Conservation (phyloP, 163 green algal species). For the Scenedesmus sp. region DNA sequence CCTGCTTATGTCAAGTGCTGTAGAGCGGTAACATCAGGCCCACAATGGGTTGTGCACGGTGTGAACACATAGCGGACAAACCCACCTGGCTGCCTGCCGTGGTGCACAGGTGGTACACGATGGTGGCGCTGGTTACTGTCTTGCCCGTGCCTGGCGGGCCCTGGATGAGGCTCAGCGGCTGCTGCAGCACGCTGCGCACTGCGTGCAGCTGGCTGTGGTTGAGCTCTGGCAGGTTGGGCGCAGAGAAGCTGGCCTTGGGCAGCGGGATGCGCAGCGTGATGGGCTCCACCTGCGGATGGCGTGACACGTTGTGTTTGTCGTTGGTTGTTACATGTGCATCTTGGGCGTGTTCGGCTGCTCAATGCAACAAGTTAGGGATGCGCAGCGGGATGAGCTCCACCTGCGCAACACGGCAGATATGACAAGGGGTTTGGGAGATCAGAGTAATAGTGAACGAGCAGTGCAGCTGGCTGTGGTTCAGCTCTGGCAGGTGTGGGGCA, state of each 20-base stretch:
- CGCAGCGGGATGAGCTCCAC: slow-evolving; percentile 61
- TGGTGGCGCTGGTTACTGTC: slow-evolving; percentile 93
- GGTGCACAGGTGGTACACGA: slow-evolving; percentile 95
- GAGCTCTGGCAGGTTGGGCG: slow-evolving; percentile 93
- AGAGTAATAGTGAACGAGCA: too few relatives aligned
- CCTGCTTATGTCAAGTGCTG: background rate
- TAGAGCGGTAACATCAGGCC: too few relatives aligned
- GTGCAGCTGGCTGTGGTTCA: slow-evolving; percentile 93
- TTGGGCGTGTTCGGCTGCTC: too few relatives aligned
- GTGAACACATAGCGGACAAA: too few relatives aligned
- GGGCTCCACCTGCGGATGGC: slow-evolving; percentile 58
- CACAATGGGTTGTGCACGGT: too few relatives aligned
- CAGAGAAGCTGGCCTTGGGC: slow-evolving; percentile 66
- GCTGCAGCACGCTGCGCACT: slow-evolving; percentile 78
- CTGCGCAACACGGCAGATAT: background rate
- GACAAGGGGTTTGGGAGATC: too few relatives aligned
- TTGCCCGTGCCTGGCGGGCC: slow-evolving; percentile 96
- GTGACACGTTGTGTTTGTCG: background rate
- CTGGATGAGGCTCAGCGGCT: slow-evolving; percentile 92
- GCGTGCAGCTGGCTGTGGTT: slow-evolving; percentile 90
- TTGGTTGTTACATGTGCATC: too few relatives aligned
- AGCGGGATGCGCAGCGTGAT: slow-evolving; percentile 59
- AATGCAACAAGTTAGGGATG: slow-evolving; percentile 29
- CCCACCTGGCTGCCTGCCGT: slow-evolving; percentile 52
- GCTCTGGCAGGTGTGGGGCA: slow-evolving; percentile 91